These are phyloP conservation scores for Wickerhamomyces ciferrii DNA, from an alignment of 805 yeast genomes.

Conservation along the genomic window DNA sequence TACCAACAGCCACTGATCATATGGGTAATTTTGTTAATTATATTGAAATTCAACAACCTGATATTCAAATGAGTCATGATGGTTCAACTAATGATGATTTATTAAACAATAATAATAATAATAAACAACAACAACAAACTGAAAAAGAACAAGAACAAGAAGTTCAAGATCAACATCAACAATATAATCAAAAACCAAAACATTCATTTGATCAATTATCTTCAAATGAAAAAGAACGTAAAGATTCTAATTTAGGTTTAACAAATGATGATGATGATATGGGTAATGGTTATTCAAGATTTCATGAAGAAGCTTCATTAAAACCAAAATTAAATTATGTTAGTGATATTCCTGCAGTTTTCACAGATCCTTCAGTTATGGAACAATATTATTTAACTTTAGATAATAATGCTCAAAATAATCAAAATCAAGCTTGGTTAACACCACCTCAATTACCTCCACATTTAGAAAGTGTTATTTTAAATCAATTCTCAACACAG, in stretches of 20 bases:
- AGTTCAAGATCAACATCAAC: constrained; percentile 2
- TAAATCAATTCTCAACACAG: constrained; percentile 59
- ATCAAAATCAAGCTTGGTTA: constrained; percentile 53
- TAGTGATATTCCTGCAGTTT: constrained; percentile 73
- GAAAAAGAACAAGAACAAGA: constrained; percentile 11
- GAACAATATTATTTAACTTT: constrained; percentile 77
- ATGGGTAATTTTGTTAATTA: constrained; percentile 95
- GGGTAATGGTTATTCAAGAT: constrained; percentile 77
- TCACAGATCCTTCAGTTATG: constrained; percentile 83
- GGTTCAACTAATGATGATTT: too few species aligned
- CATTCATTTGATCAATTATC: constrained; percentile 1
- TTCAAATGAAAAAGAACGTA: constrained; percentile 4
- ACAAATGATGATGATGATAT: constrained; percentile 72
- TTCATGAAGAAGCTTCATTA: constrained; percentile 52
- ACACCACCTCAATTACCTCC: constrained; percentile 98
- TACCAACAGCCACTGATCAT: constrained; percentile 97
- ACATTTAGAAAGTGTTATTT: constrained; percentile 88
- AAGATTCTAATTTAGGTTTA: constrained; percentile 59
- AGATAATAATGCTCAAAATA: constrained; percentile 60
- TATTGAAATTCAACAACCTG: constrained; percentile 54
- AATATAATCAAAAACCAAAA: constrained; percentile 4
- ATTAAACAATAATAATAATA: too few species aligned
- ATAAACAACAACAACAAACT: constrained; percentile 22
- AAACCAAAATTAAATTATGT: constrained; percentile 37
- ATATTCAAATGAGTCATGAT: constrained; percentile 26